phyloP scores from a whole-genome alignment of 371 early-diverging fungal genomes.

The Apophysomyces elegans region DNA sequence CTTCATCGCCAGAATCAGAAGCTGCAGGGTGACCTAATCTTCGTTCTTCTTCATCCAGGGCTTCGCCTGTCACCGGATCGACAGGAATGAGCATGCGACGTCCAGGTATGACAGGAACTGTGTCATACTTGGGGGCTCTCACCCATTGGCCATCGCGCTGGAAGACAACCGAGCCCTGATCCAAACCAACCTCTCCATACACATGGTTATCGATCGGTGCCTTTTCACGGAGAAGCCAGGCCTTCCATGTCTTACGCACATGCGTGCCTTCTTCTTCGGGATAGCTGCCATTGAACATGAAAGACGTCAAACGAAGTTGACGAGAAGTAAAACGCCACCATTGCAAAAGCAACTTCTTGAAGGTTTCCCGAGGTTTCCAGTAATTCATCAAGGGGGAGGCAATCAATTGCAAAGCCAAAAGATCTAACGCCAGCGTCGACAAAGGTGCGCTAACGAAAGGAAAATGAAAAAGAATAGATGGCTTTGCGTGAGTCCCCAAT shows the following conservation, averaged over 20 bases:
- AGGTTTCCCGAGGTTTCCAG: conserved; percentile 51
- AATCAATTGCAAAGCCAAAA: conserved; percentile 67
- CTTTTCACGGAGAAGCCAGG: conserved; percentile 32
- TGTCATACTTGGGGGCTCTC: conserved; percentile 68
- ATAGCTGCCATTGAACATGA: conserved; percentile 72
- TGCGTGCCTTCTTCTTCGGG: conserved; percentile 67
- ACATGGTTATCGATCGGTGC: conserved; percentile 13
- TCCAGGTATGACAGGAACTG: conserved; percentile 58
- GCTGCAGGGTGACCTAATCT: conserved; percentile 47
- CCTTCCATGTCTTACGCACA: conserved; percentile 42
- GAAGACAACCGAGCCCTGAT: conserved; percentile 46
- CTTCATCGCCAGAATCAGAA: conserved; percentile 36
- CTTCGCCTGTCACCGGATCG: conserved; percentile 50
- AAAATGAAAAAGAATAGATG: neutral
- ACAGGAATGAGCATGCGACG: conserved; percentile 71
- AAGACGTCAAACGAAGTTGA: conserved; percentile 68
- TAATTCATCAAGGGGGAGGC: conserved; percentile 60
- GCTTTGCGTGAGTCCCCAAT: neutral
- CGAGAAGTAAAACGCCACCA: conserved; percentile 73
- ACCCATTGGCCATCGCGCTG: conserved; percentile 55
- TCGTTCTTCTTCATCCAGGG: conserved; percentile 57
- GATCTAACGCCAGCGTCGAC: conserved; percentile 73
- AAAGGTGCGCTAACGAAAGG: conserved; percentile 56
- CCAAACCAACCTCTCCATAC: conserved; percentile 13
- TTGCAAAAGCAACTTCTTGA: conserved; percentile 44